A percentile compares a stretch with the other conserved stretches of the same genome.
phyloP scores from a whole-genome alignment of 2,329 filamentous ascomycete genomes.

The Chrysoporthe austroafricana region DNA sequence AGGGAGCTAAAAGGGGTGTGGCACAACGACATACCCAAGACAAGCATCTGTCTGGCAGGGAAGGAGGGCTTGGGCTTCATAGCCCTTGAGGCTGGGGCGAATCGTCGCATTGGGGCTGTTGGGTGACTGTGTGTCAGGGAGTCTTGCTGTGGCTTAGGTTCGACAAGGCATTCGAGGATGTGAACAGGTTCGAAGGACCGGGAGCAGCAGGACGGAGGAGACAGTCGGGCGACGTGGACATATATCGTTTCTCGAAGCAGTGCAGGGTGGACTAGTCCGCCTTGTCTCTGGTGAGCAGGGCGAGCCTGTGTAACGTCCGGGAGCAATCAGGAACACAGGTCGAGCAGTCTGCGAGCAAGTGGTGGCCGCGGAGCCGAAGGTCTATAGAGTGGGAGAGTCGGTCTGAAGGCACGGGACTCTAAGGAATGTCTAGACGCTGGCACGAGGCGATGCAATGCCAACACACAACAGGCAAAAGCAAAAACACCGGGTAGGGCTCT shows the following conservation, averaged over 20 bases:
- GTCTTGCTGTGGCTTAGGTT: conserved; percentile 16
- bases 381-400: conserved; percentile 20
- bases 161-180: conserved; percentile 21
- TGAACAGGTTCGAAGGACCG: conserved; percentile 2
- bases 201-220: not conserved
- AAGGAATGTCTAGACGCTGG: conserved; percentile 25
- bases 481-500: conserved; percentile 22
- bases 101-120: conserved; percentile 24
- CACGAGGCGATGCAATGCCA: conserved; percentile 30
- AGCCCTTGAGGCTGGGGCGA: conserved; percentile 18
- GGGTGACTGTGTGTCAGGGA: conserved; percentile 14
- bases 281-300: conserved; percentile 26
- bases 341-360: conserved; percentile 12
- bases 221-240: conserved; percentile 22
- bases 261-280: conserved; percentile 21
- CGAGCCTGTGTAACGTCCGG: conserved; percentile 28
- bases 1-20: not conserved
- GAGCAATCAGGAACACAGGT: conserved; percentile 25
- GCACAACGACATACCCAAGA: conserved; percentile 48
- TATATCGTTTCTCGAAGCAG: conserved; percentile 27
- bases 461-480: conserved; percentile 28
- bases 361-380: conserved; percentile 29
- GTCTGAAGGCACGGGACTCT: conserved; percentile 15
- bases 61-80: conserved; percentile 41
- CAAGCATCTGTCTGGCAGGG: conserved; percentile 53